Conservation (phyloP, 2,329 filamentous ascomycete species). For the Aspergillus tamarii region DNA sequence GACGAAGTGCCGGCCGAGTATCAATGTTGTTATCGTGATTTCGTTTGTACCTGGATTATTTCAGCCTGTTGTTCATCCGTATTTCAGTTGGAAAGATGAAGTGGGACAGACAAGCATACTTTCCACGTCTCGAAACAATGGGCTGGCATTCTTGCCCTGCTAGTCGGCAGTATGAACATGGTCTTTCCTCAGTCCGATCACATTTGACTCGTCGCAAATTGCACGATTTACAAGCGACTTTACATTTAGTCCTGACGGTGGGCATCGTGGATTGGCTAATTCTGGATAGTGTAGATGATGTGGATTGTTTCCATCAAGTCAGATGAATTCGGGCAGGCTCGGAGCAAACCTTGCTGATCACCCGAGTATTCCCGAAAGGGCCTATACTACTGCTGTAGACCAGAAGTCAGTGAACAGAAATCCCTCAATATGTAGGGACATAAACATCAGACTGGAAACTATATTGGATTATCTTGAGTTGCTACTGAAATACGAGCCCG, state of each 20-base stretch:
- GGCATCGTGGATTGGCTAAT: background rate
- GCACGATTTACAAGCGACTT: constrained; percentile 13
- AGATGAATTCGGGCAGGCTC: background rate
- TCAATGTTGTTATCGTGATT: background rate
- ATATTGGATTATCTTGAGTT: background rate
- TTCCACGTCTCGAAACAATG: constrained; percentile 16
- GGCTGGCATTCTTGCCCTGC: constrained; percentile 14
- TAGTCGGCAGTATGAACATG: constrained; percentile 9
- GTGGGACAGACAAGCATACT: constrained; percentile 5
- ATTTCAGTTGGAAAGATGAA: background rate
- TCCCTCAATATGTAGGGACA: background rate
- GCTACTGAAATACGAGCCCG: background rate
- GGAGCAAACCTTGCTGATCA: background rate
- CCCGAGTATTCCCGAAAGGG: background rate
- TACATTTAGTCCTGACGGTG: background rate
- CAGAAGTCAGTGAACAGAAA: background rate
- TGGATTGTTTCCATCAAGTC: background rate
- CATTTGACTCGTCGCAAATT: constrained; percentile 13
- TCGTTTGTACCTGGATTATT: background rate
- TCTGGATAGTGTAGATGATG: background rate
- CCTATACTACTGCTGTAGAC: background rate
- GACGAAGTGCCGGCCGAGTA: background rate
- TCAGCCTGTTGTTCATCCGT: background rate
- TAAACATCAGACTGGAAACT: background rate
- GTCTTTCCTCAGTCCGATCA: constrained; percentile 11